Evolutionary conservation across 2,329 filamentous ascomycete species (phyloP), one percentile per base, ranked within the genome.

Genomic region (Trichoderma aggressivum): DNA sequence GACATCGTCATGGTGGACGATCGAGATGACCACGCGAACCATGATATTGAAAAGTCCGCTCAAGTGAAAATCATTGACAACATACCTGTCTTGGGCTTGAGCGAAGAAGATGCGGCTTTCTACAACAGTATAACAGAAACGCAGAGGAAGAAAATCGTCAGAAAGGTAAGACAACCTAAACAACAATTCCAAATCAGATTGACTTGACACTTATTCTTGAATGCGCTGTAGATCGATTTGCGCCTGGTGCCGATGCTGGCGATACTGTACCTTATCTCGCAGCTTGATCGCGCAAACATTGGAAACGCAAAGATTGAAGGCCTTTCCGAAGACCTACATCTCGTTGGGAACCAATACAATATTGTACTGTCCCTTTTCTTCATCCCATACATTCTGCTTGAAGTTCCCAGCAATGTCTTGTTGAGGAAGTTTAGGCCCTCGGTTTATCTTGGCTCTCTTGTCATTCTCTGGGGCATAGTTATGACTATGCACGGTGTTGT

Each of bases 401-500:
- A 74, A 55, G 70, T 73, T 18, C 74, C 69, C 16, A 71, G 69
- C 34, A 71, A 73, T 59, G 63, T 73, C 18, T 43, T 74, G 14
- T 34, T 73, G 8, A 74, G 72, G 50, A 28, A 66, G 26, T 74
- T 56, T 8, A 56, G 53, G 5, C 69, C 47, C 14, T 55, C 53
- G 10, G 34, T 53, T 26, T 71, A 61, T 50, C 55, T 69, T 7
- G 55, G 55, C 21, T 60, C 58, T n/a, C 56, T 64, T 8, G 58
- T 70, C 10, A 55, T 43, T 18, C 10, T 55, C 21, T 70, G 67
- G 67, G 67, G 67, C 16, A 53, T 61, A 6, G 7, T 69, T 10
- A 69, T 69, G 65, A 69, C 65, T 1, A 14, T 89, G 75, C 92
- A 96, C 81, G 94, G 94, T 0, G 81, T 97, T 7, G 91, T 94